Evolutionary conservation across 202 grass and related monocot genomes (phyloP).

Genomic region (Carex arenaria): DNA sequence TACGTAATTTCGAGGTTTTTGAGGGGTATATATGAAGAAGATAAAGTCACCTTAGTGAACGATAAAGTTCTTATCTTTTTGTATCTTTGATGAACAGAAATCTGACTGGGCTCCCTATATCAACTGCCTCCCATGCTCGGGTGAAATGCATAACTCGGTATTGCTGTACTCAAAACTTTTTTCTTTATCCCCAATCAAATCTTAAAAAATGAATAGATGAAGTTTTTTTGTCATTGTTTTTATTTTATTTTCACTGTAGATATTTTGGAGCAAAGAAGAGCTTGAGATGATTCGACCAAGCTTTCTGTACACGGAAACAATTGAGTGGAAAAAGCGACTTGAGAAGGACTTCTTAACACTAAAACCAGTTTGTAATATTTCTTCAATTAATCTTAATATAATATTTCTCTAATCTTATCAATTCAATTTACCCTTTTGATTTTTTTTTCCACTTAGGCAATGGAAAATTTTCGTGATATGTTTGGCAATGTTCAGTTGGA

Average conservation of each 20-base stretch:
- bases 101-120: slow-evolving; percentile 64
- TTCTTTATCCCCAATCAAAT: not conserved
- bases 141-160: slow-evolving; percentile 87
- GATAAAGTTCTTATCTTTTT: slow-evolving; percentile 10
- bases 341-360: slow-evolving; percentile 48
- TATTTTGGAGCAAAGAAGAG: slow-evolving; percentile 65
- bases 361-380: slow-evolving; percentile 54
- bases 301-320: slow-evolving; percentile 44
- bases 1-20: too few relatives aligned
- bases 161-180: not conserved
- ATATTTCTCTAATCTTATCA: slow-evolving; percentile 6
- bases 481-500: slow-evolving; percentile 53
- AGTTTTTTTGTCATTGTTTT: not conserved
- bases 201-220: slow-evolving; percentile 2
- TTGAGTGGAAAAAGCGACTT: slow-evolving; percentile 27
- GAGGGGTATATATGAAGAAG: not conserved
- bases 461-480: slow-evolving; percentile 44
- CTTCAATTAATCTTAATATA: slow-evolving; percentile 17
- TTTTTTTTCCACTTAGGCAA: slow-evolving; percentile 33
- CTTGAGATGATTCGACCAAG: slow-evolving; percentile 51
- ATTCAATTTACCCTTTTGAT: not conserved
- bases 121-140: slow-evolving; percentile 42
- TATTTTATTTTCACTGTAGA: slow-evolving; percentile 30
- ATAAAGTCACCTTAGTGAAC: not conserved
- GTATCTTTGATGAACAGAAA: slow-evolving; percentile 33